Percentiles rank a stretch among this genome's conserved stretches.
Evolutionary conservation across 768 basidiomycete species (phyloP).

Genomic region (Lactarius pseudohatsudake): DNA sequence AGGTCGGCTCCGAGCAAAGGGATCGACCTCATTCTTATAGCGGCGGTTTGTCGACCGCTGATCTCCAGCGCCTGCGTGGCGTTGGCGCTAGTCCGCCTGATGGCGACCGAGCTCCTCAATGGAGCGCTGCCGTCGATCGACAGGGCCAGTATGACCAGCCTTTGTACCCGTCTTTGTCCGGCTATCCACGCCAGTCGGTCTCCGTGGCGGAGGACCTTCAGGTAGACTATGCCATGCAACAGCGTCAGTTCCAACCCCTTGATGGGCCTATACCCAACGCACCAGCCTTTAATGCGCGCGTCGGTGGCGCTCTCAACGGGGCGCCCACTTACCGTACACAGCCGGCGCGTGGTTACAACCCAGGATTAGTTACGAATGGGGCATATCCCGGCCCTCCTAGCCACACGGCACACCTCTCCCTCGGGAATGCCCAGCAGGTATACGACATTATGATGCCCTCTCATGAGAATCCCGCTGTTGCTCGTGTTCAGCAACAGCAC

Average conservation of each 20-base stretch:
- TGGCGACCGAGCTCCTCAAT: slow-evolving; percentile 31
- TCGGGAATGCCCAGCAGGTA: slow-evolving; percentile 73
- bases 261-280: slow-evolving; percentile 42
- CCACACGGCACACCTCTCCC: slow-evolving; percentile 66
- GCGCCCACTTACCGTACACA: slow-evolving; percentile 59
- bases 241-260: slow-evolving; percentile 53
- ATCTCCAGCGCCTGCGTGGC: slow-evolving; percentile 74
- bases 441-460: slow-evolving; percentile 68
- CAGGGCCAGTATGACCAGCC: slow-evolving; percentile 38
- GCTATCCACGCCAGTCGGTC: slow-evolving; percentile 41
- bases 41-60: slow-evolving; percentile 70
- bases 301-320: slow-evolving; percentile 54
- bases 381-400: slow-evolving; percentile 42
- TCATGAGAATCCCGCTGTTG: slow-evolving; percentile 60
- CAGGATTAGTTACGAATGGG: slow-evolving; percentile 51
- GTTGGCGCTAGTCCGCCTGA: slow-evolving; percentile 44
- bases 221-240: slow-evolving; percentile 58
- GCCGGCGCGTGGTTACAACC: slow-evolving; percentile 53
- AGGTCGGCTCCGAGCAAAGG: slow-evolving; percentile 59
- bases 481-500: slow-evolving; percentile 78
- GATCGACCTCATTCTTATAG: slow-evolving; percentile 83
- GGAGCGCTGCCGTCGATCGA: slow-evolving; percentile 35
- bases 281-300: slow-evolving; percentile 42
- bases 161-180: slow-evolving; percentile 68
- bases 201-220: slow-evolving; percentile 37